Percentiles rank a stretch among this genome's conserved stretches.
Evolutionary conservation across 2,329 filamentous ascomycete genomes (phyloP).

Genomic region (Pestalotiopsis sp.): DNA sequence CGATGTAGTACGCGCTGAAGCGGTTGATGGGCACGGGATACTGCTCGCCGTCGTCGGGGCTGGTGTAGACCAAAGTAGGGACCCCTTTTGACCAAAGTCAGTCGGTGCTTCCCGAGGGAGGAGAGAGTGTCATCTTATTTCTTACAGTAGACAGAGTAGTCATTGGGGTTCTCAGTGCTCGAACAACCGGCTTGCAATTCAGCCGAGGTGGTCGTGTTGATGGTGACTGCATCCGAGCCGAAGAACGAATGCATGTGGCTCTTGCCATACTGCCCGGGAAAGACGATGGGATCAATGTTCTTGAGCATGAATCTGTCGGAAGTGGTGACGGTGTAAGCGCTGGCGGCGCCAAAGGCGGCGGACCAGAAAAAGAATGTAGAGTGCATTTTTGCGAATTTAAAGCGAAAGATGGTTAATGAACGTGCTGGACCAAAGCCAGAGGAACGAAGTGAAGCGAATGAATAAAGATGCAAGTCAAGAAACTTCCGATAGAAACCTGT

Average conservation of each 20-base stretch:
- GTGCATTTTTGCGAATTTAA: neutral
- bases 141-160: conserved; percentile 27
- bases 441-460: neutral
- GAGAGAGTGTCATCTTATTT: neutral
- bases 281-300: conserved; percentile 27
- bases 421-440: neutral
- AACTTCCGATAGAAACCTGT: neutral
- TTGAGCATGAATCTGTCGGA: conserved; percentile 22
- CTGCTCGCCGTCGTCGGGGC: conserved; percentile 43
- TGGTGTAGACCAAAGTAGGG: conserved; percentile 18
- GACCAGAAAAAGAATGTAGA: neutral
- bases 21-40: conserved; percentile 26
- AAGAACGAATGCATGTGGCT: conserved; percentile 27
- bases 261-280: conserved; percentile 19
- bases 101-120: neutral
- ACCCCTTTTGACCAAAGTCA: neutral
- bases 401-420: neutral
- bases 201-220: conserved; percentile 24
- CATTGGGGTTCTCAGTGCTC: conserved; percentile 28
- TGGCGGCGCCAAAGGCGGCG: neutral
- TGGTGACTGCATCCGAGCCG: conserved; percentile 23
- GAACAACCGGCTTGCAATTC: conserved; percentile 28
- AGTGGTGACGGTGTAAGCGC: conserved; percentile 1
- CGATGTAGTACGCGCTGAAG: conserved; percentile 23
- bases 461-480: neutral